phyloP scores from a whole-genome alignment of 805 yeast species.

The Hanseniaspora valbyensis region DNA sequence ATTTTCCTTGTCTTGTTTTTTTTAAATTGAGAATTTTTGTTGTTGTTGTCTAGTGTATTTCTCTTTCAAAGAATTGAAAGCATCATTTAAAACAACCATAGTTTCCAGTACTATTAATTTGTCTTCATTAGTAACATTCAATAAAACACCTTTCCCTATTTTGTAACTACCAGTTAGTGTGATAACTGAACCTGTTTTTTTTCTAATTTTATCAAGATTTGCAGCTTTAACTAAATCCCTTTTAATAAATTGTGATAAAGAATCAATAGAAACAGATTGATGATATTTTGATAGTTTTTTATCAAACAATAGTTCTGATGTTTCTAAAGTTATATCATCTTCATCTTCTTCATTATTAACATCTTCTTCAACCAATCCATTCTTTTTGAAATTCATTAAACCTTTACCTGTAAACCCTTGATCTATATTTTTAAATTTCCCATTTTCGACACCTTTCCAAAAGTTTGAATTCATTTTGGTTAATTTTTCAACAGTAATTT shows the following conservation, averaged over 20 bases:
- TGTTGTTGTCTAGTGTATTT: constrained; percentile 6
- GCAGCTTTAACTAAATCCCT: constrained; percentile 5
- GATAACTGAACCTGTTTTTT: constrained; percentile 8
- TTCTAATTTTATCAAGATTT: constrained; percentile 3
- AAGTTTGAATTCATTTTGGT: constrained; percentile 43
- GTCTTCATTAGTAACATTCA: constrained; percentile 7
- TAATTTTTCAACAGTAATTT: constrained; percentile 34
- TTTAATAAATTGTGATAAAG: constrained; percentile 8
- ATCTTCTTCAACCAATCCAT: neutral
- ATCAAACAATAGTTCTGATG: neutral
- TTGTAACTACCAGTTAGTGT: constrained; percentile 5
- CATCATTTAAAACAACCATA: constrained; percentile 11
- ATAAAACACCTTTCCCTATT: constrained; percentile 4
- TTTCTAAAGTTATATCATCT: neutral
- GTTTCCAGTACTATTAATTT: constrained; percentile 7
- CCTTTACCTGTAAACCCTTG: constrained; percentile 94
- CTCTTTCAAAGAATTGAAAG: neutral
- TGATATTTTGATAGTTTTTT: neutral
- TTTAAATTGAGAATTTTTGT: constrained; percentile 4
- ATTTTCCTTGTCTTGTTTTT: too few relatives aligned
- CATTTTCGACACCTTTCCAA: constrained; percentile 49
- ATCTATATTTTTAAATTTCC: constrained; percentile 46
- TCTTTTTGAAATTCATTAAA: constrained; percentile 40
- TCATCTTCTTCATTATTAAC: neutral
- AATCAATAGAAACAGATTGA: constrained; percentile 5